Base-by-base conservation (phyloP, 176 grass and related monocot species). In the Rhynchospora tenuis region DNA sequence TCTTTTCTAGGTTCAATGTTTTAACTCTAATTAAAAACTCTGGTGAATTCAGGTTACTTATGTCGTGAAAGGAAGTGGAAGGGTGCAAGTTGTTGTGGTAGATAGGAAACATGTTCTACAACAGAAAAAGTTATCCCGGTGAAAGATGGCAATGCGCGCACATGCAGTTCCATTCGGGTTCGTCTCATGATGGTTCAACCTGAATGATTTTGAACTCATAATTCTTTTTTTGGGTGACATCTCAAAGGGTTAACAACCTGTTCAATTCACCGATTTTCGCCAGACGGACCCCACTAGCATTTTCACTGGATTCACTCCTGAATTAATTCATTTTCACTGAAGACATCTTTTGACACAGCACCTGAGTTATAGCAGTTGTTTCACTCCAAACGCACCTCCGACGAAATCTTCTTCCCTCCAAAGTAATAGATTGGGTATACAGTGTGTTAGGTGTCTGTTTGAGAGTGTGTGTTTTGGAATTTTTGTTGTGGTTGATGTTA, bases 321-420 rank as follows among this genome's bases (percentile, higher is more conserved):
- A n/a, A n/a, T n/a, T n/a, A n/a, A n/a, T n/a, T n/a, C n/a, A n/a
- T n/a, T n/a, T n/a, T n/a, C n/a, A n/a, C 75, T 97, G 12, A 83
- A 89, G 76, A 86, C 86, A 7, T 68, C 92, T 0, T 97, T 97
- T 84, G 84, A 89, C 83, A 86, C 88, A 19, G 84, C 92, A 3
- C 89, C 92, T 1, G 94, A 97, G 79, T 87, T 94, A 75, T 91
- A 97, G 92, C 46, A 89, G 85, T 75, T 83, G 12, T 97, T 97
- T 78, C 75, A 92, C 16, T 97, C 92, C 15, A 94, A 97, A 77
- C 87, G 92, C 85, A 87, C 89, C 64, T 97, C 92, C 0, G 94
- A 94, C 64, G 88, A 45, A 6, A 97, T 97, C 77, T 97, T 97
- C 83, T 97, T 94, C 75, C 88, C 94, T 20, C 91, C 91, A 59